A percentile compares a stretch with the other conserved stretches of the same genome.
Evolutionary conservation across 768 basidiomycete genomes (phyloP).

Genomic region (Coprinopsis marcescibilis): DNA sequence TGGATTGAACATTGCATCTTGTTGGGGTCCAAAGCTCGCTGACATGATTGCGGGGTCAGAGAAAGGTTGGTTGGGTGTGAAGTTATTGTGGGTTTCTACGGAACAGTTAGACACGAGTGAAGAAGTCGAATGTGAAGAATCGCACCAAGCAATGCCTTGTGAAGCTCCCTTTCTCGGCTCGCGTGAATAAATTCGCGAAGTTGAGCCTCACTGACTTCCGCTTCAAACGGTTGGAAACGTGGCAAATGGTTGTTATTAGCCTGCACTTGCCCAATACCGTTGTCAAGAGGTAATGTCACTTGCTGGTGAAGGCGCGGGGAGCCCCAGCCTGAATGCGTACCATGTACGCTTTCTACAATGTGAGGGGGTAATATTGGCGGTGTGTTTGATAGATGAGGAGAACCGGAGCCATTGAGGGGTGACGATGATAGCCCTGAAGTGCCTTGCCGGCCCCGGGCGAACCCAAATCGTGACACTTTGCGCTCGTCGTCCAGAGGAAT

Average conservation of each 20-base stretch:
- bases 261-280: constrained; percentile 29
- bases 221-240: constrained; percentile 53
- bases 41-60: constrained; percentile 80
- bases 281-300: constrained; percentile 25
- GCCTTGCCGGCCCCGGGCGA: constrained; percentile 65
- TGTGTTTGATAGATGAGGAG: constrained; percentile 11
- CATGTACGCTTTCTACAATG: no score
- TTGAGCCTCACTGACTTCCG: constrained; percentile 65
- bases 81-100: constrained; percentile 12
- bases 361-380: no score
- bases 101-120: not conserved
- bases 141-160: constrained; percentile 21
- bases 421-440: constrained; percentile 57
- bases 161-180: constrained; percentile 50
- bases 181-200: constrained; percentile 71
- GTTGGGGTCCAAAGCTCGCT: constrained; percentile 49
- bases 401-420: constrained; percentile 22
- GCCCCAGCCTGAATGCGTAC: no score
- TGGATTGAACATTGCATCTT: constrained; percentile 27
- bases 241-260: constrained; percentile 24
- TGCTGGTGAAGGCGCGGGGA: no score
- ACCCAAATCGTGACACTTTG: constrained; percentile 76
- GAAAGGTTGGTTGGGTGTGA: constrained; percentile 41
- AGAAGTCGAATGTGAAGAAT: constrained; percentile 3
- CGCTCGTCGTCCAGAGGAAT: constrained; percentile 55